Evolutionary conservation across 2,329 filamentous ascomycete genomes (phyloP), one percentile per base, ranked within the genome.

Genomic region (Aspergillus intermedius): DNA sequence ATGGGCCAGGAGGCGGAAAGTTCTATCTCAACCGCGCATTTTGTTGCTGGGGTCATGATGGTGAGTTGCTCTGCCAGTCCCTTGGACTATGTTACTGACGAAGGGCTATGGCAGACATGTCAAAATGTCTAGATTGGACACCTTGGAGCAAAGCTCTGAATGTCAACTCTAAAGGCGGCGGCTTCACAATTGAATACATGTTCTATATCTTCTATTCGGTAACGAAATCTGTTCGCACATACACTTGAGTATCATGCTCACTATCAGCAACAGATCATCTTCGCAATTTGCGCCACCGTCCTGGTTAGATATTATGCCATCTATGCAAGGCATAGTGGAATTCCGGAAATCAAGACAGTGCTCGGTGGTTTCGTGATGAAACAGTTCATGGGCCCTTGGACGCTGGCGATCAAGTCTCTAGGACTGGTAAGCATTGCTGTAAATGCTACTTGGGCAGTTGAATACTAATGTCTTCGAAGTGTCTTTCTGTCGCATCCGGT

Each of bases 311-410:
- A 86, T 59, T 97, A 91, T 68, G 89, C 88, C 21, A 77, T 87
- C 4, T 88, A 95, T 69, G 91, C 91, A 43, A 91, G 87, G 65
- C 91, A 97, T 63, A 95, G 89, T 65, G 91, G 91, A 70, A 96
- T 98, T 58, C 90, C 91, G 5, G 91, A 98, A 74, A 94, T 98
- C 71, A 98, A 98, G 76, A 96, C 91, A 2, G 82, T 98, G 7
- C 74, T 98, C 47, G 91, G 91, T 37, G 91, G 91, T 5, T 96
- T 96, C 66, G 85, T 98, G 28, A 96, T 98, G 53, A 80, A 84
- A 52, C 81, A 84, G 50, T 95, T 97, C 60, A 76, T 97, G 62
- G 88, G 91, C 8, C 77, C 77, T 28, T 96, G 91, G 91, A 96
- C 91, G 1, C 74, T 97, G 63, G 68, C 88, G 25, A 90, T 90